Evolutionary conservation across 306 rosid species (phyloP), one percentile per base, ranked within the genome.

Genomic region (Vigna trinervia): DNA sequence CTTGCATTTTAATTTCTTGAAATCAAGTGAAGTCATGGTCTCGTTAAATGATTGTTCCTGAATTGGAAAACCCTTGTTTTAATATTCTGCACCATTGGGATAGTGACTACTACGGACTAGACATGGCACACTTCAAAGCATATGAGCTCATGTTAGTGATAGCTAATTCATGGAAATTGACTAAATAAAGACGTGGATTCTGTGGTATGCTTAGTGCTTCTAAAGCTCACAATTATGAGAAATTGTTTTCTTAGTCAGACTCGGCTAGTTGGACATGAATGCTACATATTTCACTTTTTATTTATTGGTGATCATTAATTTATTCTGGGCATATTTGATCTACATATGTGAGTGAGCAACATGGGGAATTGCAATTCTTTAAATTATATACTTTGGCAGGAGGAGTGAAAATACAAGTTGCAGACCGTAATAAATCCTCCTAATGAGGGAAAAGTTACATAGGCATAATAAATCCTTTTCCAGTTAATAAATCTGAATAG

Each of bases 71-170:
- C 20, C 17, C 43, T 30, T 51, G 28, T 38, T 64, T 22, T 50
- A 36, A 8, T 50, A 51, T 64, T 51, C 41, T 46, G 19, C 39
- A 30, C 26, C 69, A 68, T 77, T 68, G 26, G 28, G 69, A 68
- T 67, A n/a, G 48, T 43, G 80, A 65, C 32, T 36, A 39, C 77
- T 9, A 60, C 10, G 36, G 70, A 11, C 70, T 59, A 46, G 46
- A 62, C 32, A 48, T 47, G 52, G 19, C 39, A 48, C 41, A 30
- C 17, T 23, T 28, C 11, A 46, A 60, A 20, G n/a, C 60, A 1
- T 51, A 63, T 34, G 41, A 17, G 8, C 53, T 58, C 48, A 63
- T 50, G 19, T 0, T 12, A 20, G 60, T 32, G 9, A 75, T 36
- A 30, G 36, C 20, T 38, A 38, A n/a, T 38, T 56, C 14, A 19